Conservation (phyloP, 305 asterid species). For the Petunia hybrid region DNA sequence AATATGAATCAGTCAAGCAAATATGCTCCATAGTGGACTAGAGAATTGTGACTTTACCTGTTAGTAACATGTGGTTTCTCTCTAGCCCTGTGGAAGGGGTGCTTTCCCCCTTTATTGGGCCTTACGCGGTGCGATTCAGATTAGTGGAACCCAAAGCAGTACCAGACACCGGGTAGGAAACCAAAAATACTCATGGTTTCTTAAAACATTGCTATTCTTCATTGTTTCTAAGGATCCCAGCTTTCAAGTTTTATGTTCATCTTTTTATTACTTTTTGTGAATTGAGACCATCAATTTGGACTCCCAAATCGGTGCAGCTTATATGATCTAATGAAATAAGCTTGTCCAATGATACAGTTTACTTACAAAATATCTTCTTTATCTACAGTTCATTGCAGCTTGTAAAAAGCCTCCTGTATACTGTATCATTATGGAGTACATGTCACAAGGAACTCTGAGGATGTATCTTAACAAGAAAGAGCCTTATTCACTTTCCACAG, state of each 20-base stretch:
- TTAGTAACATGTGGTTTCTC: background rate
- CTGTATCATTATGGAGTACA: slow-evolving; percentile 93
- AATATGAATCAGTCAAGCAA: background rate
- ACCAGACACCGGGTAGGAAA: too few relatives aligned
- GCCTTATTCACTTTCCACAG: slow-evolving; percentile 85
- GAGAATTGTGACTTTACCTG: background rate
- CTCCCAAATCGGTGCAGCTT: background rate
- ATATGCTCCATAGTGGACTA: background rate
- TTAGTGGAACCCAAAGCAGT: too few relatives aligned
- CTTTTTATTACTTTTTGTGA: background rate
- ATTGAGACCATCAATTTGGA: background rate
- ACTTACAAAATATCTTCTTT: slow-evolving; percentile 55
- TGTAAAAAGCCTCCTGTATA: slow-evolving; percentile 94
- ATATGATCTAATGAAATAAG: background rate
- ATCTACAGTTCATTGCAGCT: slow-evolving; percentile 78
- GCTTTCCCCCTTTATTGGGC: too few relatives aligned
- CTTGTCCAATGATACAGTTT: slow-evolving; percentile 39
- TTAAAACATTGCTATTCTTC: too few relatives aligned
- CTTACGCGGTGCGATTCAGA: too few relatives aligned
- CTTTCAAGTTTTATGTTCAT: background rate
- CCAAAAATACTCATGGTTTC: too few relatives aligned
- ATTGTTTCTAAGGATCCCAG: too few relatives aligned
- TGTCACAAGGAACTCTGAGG: slow-evolving; percentile 95
- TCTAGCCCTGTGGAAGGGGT: background rate
- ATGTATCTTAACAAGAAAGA: slow-evolving; percentile 96